phyloP scores from a whole-genome alignment of 371 early-diverging fungal species.

The Spiromyces aspiralis region DNA sequence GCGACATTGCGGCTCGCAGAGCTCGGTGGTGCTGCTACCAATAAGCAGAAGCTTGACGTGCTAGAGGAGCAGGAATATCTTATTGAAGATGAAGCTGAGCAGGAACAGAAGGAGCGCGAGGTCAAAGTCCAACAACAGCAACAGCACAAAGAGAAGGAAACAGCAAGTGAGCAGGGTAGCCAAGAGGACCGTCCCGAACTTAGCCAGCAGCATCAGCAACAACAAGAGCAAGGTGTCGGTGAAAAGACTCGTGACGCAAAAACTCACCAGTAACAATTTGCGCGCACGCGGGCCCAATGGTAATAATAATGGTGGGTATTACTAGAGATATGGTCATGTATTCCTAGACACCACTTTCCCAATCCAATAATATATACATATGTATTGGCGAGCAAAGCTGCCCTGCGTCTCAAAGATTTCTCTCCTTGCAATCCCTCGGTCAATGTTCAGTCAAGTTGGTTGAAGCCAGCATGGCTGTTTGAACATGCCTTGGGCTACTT shows the following conservation, averaged over 20 bases:
- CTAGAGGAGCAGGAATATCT: conserved; percentile 89
- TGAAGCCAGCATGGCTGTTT: no score
- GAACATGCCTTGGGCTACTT: no score
- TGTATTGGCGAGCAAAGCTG: no score
- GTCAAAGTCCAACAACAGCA: neutral
- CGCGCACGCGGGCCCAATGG: no score
- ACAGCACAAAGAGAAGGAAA: neutral
- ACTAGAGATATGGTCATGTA: no score
- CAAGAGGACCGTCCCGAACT: neutral
- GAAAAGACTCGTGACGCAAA: neutral
- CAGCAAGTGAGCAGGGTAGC: neutral
- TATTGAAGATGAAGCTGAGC: conserved; percentile 76
- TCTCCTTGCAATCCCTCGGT: no score
- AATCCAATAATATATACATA: no score
- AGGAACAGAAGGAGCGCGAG: conserved; percentile 26
- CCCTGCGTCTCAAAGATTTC: no score
- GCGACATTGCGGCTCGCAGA: conserved; percentile 79
- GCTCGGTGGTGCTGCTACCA: conserved; percentile 71
- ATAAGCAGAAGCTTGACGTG: conserved; percentile 82
- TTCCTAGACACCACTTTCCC: no score
- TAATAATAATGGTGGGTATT: no score
- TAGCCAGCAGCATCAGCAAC: neutral
- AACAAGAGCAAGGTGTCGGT: neutral
- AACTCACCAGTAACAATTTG: no score
- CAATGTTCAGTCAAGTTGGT: no score